Base-by-base conservation (phyloP, 331 rosid genomes). In the Pyrus hybrid region DNA sequence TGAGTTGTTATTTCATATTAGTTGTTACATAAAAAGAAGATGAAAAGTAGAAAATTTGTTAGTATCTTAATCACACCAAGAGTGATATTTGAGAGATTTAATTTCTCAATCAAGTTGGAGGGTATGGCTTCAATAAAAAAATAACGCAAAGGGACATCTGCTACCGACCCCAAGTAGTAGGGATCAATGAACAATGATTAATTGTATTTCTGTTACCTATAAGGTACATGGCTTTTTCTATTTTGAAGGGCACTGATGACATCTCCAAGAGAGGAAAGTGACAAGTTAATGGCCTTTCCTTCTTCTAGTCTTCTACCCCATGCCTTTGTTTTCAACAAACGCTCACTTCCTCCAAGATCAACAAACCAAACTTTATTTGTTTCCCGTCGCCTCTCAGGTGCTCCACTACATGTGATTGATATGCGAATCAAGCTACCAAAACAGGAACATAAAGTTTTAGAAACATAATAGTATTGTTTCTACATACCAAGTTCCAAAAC, bases 311-410 rank as follows among this genome's bases (percentile, higher is more conserved):
- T 83, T 67, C 83, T 83, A 13, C 86, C 86, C 57, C 29, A 61
- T 60, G 86, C 86, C 76, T 79, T 83, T 41, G 86, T 83, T 81
- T 79, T 83, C 14, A 83, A 71, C 68, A 83, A 29, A 8, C 86
- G 83, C 71, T 83, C 86, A 62, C 86, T 83, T 76, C 86, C 86
- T 1, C 86, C 86, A 22, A 83, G 86, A 68, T 83, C 86, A 20
- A 83, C 68, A 49, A 83, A 79, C 86, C 86, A 83, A 45, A 83
- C 49, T 71, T 83, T 83, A 51, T 76, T 83, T 60, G 81, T 79
- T 62, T 83, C 86, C 32, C 80, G 41, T 32, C 67, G 76, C 75
- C 81, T 71, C 77, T 83, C 86, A 58, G 76, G 86, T 28, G 79
- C 83, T 67, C 70, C 62, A 8, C 56, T 61, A 71, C 83, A 65